phyloP scores from a whole-genome alignment of 75 land plant genomes.

The Chamaecyparis obtusa region DNA sequence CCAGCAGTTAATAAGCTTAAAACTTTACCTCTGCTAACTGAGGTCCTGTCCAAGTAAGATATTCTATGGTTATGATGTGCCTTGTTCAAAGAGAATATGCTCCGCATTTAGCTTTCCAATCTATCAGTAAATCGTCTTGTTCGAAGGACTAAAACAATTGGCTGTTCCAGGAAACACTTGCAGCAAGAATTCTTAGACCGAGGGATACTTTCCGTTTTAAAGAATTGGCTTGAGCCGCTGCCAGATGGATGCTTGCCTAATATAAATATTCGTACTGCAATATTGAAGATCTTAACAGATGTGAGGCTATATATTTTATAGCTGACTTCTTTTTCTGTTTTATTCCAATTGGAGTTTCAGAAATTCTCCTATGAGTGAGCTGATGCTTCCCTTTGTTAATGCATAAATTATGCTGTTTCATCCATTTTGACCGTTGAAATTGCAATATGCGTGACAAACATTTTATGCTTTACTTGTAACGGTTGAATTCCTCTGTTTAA shows the following conservation, averaged over 20 bases:
- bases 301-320: conserved; percentile 32
- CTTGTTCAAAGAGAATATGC: not conserved
- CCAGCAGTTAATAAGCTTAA: conserved; percentile 93
- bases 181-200: conserved; percentile 30
- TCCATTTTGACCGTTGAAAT: not conserved
- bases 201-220: conserved; percentile 17
- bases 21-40: conserved; percentile 72
- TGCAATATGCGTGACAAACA: not conserved
- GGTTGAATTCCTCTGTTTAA: no score
- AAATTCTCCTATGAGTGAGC: no score
- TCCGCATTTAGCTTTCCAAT: not conserved
- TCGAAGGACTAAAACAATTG: not conserved
- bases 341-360: not conserved
- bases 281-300: conserved; percentile 54
- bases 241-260: conserved; percentile 25
- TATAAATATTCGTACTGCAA: conserved; percentile 18
- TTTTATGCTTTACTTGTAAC: not conserved
- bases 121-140: not conserved
- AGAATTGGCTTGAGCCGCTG: conserved; percentile 29
- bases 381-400: no score
- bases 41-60: conserved; percentile 69
- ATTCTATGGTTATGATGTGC: not conserved
- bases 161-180: conserved; percentile 13
- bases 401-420: no score
- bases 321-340: not conserved